A percentile compares a stretch with the other conserved stretches of the same genome.
These are phyloP conservation scores for Euphorbia schlechtendalii DNA, from an alignment of 441 rosid species.

Conservation along the genomic window DNA sequence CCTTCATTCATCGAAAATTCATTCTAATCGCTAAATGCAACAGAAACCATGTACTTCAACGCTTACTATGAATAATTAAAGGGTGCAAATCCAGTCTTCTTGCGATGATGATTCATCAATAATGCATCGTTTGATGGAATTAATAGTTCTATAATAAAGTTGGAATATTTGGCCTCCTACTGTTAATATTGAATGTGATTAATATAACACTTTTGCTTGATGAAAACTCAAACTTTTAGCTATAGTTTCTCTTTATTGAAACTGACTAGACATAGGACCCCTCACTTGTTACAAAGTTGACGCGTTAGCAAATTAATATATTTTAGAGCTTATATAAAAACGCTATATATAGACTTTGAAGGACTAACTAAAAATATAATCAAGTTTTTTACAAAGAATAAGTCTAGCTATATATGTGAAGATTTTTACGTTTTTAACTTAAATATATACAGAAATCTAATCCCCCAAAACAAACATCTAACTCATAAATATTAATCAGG, in stretches of 20 bases:
- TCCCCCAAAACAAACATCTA: neutral
- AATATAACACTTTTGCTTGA: neutral
- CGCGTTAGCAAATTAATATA: neutral
- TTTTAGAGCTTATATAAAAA: neutral
- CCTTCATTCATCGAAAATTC: too few species aligned
- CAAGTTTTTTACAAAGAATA: slow-evolving; percentile 1
- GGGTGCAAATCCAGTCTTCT: too few species aligned
- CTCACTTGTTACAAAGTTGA: slow-evolving; percentile 2
- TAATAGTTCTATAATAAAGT: neutral
- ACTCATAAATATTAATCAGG: neutral
- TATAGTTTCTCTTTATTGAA: neutral
- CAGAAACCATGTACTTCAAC: too few species aligned
- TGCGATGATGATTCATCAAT: too few species aligned
- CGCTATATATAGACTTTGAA: neutral
- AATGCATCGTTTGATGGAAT: neutral
- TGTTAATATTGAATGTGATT: neutral
- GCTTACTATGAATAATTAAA: too few species aligned
- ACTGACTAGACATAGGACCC: slow-evolving; percentile 3
- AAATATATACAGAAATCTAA: neutral
- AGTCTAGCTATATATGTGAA: slow-evolving; percentile 1
- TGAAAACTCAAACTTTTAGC: neutral
- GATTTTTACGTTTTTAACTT: neutral
- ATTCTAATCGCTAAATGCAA: too few species aligned
- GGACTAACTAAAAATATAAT: slow-evolving; percentile 2
- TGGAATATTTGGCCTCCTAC: neutral